Base-by-base conservation (phyloP, 345 rosid species). In the Cochlearia excelsa region DNA sequence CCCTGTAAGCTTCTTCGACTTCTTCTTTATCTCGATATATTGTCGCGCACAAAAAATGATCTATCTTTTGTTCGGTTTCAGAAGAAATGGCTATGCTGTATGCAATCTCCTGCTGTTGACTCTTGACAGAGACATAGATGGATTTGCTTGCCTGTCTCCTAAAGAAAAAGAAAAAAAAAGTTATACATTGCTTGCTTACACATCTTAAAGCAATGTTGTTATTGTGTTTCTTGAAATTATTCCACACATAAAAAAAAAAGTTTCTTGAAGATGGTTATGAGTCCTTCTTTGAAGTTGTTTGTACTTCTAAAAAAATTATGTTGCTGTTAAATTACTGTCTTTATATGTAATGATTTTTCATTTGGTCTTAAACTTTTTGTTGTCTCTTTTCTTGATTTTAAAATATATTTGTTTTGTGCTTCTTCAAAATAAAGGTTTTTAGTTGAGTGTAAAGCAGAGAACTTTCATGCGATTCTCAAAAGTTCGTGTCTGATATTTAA, bases 1-100 rank as follows among this genome's bases (percentile, higher is more conserved):
- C 69, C 63, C 82, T 30, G 94, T 88, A 87, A 86, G 94, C 75
- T 75, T 46, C 70, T 26, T 34, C 41, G 23, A 16, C 23, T 5
- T 59, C 58, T 42, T 26, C 9, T 2, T 46, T 26, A 10, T 4
- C 3, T 6, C 23, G 23, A 16, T 16, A 16, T 16, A 16, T 16
- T 16, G 23, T 16, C 0, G 23, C 23, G 23, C 23, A 16, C 23
- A 16, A 16, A 16, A 16, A 16, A 16, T 16, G 23, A 16, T 16
- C 23, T 16, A 16, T 16, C 23, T 16, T 16, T 16, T 16, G 23
- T 16, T 16, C 0, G 23, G 23, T 55, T 67, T 45, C 90, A 91
- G 98, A 88, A 76, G 70, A 92, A 86, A 71, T 88, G 98, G 98
- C 79, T 92, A 63, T 92, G 96, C 85, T 92, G 98, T 78, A 51